Conservation (phyloP, 2,329 filamentous ascomycete genomes). For the Triangularia verruculosa region DNA sequence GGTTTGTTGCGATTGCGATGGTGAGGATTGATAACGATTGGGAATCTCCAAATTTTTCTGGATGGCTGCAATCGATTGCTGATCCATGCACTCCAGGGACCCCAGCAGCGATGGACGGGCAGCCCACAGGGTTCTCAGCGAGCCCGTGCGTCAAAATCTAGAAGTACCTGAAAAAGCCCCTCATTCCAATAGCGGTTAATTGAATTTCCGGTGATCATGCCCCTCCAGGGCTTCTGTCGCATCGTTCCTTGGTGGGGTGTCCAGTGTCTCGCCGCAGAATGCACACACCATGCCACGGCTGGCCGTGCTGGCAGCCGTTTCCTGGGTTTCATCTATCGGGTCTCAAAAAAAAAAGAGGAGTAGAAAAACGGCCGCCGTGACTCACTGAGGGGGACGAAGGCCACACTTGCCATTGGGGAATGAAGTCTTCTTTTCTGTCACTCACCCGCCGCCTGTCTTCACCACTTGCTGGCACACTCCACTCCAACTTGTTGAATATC, state of each 20-base stretch:
- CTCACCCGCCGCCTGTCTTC: constrained; percentile 20
- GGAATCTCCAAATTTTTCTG: constrained; percentile 10
- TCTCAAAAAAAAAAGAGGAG: constrained; percentile 20
- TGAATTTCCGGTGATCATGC: constrained; percentile 21
- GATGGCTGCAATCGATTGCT: background rate
- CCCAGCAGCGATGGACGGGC: background rate
- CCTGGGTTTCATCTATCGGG: constrained; percentile 16
- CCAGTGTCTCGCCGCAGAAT: constrained; percentile 2
- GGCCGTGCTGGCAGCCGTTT: constrained; percentile 18
- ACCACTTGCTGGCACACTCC: constrained; percentile 28
- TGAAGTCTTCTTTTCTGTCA: constrained; percentile 27
- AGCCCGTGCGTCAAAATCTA: constrained; percentile 12
- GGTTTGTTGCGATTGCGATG: background rate
- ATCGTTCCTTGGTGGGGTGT: constrained; percentile 13
- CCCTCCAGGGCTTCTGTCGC: constrained; percentile 6
- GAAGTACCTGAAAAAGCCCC: background rate
- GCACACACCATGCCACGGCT: constrained; percentile 16
- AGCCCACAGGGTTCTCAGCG: constrained; percentile 8
- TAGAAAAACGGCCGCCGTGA: constrained; percentile 24
- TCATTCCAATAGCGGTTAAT: constrained; percentile 22
- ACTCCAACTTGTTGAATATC: constrained; percentile 16
- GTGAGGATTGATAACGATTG: constrained; percentile 5
- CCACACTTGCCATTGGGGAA: constrained; percentile 21
- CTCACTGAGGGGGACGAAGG: constrained; percentile 27
- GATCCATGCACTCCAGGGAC: constrained; percentile 16